Evolutionary conservation across 371 early-diverging fungal genomes (phyloP), one percentile per base, ranked within the genome.

Genomic region (Haplosporangium sp.): DNA sequence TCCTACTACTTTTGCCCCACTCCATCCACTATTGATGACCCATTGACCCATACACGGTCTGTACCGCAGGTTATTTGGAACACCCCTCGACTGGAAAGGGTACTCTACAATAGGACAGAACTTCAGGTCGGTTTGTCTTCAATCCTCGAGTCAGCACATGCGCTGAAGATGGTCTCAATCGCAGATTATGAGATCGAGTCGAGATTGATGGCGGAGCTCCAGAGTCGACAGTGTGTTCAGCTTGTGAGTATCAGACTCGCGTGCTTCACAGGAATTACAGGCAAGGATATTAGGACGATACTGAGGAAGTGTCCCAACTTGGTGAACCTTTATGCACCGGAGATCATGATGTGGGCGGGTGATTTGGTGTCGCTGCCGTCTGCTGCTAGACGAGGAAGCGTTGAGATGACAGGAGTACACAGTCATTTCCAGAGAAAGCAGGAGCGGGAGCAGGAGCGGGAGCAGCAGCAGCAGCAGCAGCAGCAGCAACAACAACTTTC

Each of bases 151-250:
- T 59, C 42, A 11, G 53, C 74, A 2, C 52, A 20, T 11, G 12
- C 38, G 12, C 67, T 64, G 36, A 13, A 12, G 21, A 61, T 55
- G n/a, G 41, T 60, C 6, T 72, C 73, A 6, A 50, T 72, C 9
- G 66, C 73, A 6, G 60, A 72, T 29, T 72, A 72, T 13, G 74
- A 73, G 18, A 63, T 73, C 36, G 68, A 63, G 8, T 50, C 74
- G 8, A 48, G 46, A 13, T 38, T 73, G 46, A 23, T 64, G 16
- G 18, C 57, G 10, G 55, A 63, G 43, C 21, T 67, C 13, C 13
- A 67, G 11, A 16, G 55, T 43, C 45, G 51, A 50, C 74, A 73
- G 40, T 59, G 67, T 2, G 18, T 12, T 3, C 52, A 61, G 6
- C 64, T 73, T 6, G 59, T 63, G 45, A 73, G 59, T 40, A 59